phyloP scores from a whole-genome alignment of 1,139 yeast genomes.

The Pichia sp. region DNA sequence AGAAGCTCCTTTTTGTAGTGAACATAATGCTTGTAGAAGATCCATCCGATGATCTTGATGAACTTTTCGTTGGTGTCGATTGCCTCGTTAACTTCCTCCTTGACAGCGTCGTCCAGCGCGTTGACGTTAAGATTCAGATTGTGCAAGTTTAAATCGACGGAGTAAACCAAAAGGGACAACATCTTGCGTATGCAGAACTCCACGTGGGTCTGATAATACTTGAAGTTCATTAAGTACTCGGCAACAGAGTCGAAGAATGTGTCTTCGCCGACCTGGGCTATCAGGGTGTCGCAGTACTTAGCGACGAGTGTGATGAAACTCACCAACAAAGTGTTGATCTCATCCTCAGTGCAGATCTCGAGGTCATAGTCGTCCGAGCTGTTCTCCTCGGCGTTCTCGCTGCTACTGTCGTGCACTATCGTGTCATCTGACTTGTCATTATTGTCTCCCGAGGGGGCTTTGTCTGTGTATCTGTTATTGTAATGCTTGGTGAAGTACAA shows the following conservation, averaged over 20 bases:
- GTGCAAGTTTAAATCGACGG: conserved; percentile 37
- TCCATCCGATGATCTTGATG: conserved; percentile 41
- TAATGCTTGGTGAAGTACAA: conserved; percentile 23
- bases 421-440: conserved; percentile 8
- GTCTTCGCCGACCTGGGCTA: conserved; percentile 22
- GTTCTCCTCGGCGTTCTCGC: not conserved
- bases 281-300: conserved; percentile 26
- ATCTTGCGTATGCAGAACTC: conserved; percentile 45
- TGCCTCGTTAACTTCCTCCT: conserved; percentile 21
- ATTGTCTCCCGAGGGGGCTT: conserved; percentile 4
- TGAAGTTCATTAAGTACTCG: conserved; percentile 34
- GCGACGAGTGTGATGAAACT: conserved; percentile 30
- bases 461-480: conserved; percentile 6
- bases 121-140: conserved; percentile 36
- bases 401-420: not conserved
- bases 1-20: conserved; percentile 38
- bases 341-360: conserved; percentile 27
- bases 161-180: conserved; percentile 39
- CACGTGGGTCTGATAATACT: conserved; percentile 34
- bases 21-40: conserved; percentile 47
- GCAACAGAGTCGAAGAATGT: conserved; percentile 27
- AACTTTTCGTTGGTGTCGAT: conserved; percentile 30
- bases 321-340: conserved; percentile 32
- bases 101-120: conserved; percentile 19
- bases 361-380: conserved; percentile 4